Evolutionary conservation across 2,329 filamentous ascomycete genomes (phyloP), one percentile per base, ranked within the genome.

Genomic region (Thelonectria blattea): DNA sequence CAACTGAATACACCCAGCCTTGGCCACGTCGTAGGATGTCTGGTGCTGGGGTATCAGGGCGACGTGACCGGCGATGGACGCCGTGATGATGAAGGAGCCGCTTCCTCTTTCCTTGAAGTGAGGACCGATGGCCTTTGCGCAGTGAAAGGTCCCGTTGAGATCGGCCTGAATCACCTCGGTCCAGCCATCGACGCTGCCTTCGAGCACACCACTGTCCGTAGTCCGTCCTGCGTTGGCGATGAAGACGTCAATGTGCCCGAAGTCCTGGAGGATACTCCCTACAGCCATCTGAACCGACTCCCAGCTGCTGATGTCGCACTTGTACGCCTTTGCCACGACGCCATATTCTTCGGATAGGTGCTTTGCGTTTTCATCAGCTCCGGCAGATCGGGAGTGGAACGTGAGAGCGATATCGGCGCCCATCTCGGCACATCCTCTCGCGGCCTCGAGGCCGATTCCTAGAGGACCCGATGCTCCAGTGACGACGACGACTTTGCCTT

Each of bases 111-210:
- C 24, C 22, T 50, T 53, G 24, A 59, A 59, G 5, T 53, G 47
- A 9, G 42, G 52, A 2, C 56, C 50, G 12, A 51, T 43, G 22
- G 56, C 50, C 18, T 48, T 47, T 11, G 45, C 45, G 22, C 45
- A 47, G n/a, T 47, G 45, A 47, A 47, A 47, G 9, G 45, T 47
- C 11, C 45, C 45, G 14, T 47, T 47, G 45, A 47, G 43, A 27
- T 51, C 56, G 3, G 56, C 52, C 50, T 51, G 46, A n/a, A 59
- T 59, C 10, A 50, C 56, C 17, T 51, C 56, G 14, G 52, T 37
- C 32, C 37, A 53, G 12, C 45, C 45, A 11, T 59, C 27, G 34
- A 59, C 50, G 2, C 20, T 49, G 17, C 52, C 52, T 2, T 47
- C 52, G 8, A 47, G 45, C 14, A 46, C 20, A 20, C 56, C 52